Conservation (phyloP, 2,329 filamentous ascomycete species). For the Penicillium sp. region DNA sequence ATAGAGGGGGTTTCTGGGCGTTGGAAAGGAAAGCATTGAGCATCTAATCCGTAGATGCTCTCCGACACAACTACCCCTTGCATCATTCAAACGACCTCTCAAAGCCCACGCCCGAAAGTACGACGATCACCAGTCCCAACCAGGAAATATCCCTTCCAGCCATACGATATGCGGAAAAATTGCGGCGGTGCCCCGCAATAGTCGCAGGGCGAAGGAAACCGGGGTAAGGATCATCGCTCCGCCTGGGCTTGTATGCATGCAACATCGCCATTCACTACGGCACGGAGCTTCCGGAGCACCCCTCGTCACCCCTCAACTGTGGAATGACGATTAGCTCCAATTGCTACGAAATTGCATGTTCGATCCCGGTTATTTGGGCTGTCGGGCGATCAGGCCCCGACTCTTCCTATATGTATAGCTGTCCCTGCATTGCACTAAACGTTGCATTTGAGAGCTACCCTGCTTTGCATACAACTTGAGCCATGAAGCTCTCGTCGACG, state of each 20-base stretch:
- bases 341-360: neutral
- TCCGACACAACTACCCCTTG: neutral
- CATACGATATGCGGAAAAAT: constrained; percentile 26
- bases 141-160: neutral
- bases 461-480: neutral
- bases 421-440: constrained; percentile 12
- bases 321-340: neutral
- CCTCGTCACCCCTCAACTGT: constrained; percentile 2
- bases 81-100: neutral
- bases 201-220: neutral
- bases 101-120: neutral
- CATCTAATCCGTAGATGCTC: neutral
- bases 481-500: constrained; percentile 43
- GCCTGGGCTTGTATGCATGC: constrained; percentile 6
- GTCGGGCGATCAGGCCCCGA: constrained; percentile 3
- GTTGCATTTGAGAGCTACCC: neutral
- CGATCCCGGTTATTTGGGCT: constrained; percentile 3
- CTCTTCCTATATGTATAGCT: constrained; percentile 21
- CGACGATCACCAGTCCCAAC: neutral
- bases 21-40: neutral
- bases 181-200: constrained; percentile 15
- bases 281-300: constrained; percentile 2
- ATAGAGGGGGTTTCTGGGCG: neutral
- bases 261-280: neutral
- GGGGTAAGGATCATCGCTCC: constrained; percentile 17